phyloP scores from a whole-genome alignment of 345 rosid species.

The Gossypium sturtianum region DNA sequence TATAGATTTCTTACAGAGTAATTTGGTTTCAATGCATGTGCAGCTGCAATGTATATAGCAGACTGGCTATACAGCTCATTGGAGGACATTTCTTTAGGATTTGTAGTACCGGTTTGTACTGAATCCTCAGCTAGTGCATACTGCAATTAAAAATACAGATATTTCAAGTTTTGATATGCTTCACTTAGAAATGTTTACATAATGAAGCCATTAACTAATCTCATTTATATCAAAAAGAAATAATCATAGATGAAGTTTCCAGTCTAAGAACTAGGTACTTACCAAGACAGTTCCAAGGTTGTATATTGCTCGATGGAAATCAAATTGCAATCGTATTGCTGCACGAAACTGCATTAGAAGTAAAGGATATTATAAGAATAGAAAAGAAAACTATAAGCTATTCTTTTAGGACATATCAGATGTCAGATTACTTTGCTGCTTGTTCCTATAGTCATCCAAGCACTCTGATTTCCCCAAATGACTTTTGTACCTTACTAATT shows the following conservation, averaged over 20 bases:
- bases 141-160: background rate
- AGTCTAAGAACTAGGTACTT: slow-evolving; percentile 22
- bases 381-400: slow-evolving; percentile 8
- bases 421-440: slow-evolving; percentile 23
- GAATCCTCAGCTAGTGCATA: slow-evolving; percentile 77
- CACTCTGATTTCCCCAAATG: slow-evolving; percentile 26
- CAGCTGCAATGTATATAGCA: slow-evolving; percentile 96
- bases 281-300: slow-evolving; percentile 99
- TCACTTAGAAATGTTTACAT: background rate
- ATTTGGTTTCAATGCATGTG: slow-evolving; percentile 96
- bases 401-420: slow-evolving; percentile 19
- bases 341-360: slow-evolving; percentile 74
- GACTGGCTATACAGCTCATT: slow-evolving; percentile 96
- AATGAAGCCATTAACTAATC: background rate
- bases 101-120: slow-evolving; percentile 58
- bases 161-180: slow-evolving; percentile 5
- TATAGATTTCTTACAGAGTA: slow-evolving; percentile 43
- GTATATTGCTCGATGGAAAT: slow-evolving; percentile 97
- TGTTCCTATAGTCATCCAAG: slow-evolving; percentile 23
- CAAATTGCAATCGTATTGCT: slow-evolving; percentile 92
- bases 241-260: background rate
- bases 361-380: slow-evolving; percentile 8
- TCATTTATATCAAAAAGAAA: background rate
- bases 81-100: slow-evolving; percentile 64
- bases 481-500: slow-evolving; percentile 78